Evolutionary conservation across 345 rosid genomes (phyloP).

Genomic region (Schrenkiella parvula): DNA sequence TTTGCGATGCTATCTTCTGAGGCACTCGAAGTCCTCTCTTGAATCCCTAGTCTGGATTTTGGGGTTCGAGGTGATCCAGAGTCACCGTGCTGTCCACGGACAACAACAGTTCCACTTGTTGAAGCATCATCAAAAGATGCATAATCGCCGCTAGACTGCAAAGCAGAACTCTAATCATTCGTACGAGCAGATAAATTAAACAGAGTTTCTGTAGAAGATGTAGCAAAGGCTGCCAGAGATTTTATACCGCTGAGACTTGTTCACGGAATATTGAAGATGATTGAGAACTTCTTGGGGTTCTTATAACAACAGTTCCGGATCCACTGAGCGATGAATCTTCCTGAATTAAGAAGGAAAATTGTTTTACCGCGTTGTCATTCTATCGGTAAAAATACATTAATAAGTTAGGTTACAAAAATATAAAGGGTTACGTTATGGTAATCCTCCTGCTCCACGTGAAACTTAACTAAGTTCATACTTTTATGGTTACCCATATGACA

Average conservation of each 20-base stretch:
- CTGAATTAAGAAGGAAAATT: constrained; percentile 42
- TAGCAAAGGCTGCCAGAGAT: not conserved
- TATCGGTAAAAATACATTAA: not conserved
- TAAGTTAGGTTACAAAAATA: not conserved
- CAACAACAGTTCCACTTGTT: constrained; percentile 83
- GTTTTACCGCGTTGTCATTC: not conserved
- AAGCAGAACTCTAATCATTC: constrained; percentile 33
- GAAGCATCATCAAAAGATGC: constrained; percentile 74
- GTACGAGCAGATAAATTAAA: not conserved
- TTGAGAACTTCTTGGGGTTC: constrained; percentile 67
- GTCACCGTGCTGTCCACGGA: constrained; percentile 75
- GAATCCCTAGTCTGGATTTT: constrained; percentile 78
- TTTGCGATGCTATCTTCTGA: constrained; percentile 86
- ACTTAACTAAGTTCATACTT: not conserved
- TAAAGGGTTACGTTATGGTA: not conserved
- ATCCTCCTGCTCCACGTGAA: not conserved
- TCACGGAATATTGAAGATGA: constrained; percentile 54
- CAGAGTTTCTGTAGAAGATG: not conserved
- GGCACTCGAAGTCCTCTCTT: constrained; percentile 78
- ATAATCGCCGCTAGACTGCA: constrained; percentile 66
- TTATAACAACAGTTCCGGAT: constrained; percentile 80
- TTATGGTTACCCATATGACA: not conserved
- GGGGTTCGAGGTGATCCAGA: constrained; percentile 78
- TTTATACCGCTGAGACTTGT: constrained; percentile 52
- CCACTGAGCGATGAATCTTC: constrained; percentile 61